Conservation (phyloP, 768 basidiomycete species). For the Rhodosporidiobolus sp. region DNA sequence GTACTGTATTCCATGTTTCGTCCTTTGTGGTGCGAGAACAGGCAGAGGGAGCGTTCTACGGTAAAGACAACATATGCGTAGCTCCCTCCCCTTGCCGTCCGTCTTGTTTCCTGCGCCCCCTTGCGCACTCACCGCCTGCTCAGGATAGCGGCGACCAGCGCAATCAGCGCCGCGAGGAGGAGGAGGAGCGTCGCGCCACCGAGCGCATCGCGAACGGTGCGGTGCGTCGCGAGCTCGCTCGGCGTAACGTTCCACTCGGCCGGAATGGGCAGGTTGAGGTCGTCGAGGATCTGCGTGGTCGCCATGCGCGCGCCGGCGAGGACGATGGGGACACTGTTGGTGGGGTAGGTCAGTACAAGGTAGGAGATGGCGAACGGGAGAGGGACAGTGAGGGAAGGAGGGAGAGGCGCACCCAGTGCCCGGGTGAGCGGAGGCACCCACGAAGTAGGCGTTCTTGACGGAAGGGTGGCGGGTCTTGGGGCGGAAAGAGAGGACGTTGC, state of each 20-base stretch:
- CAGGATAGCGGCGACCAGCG: background rate
- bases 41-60: no score
- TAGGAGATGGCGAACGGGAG: background rate
- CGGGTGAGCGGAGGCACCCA: slow-evolving; percentile 53
- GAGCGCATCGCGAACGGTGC: slow-evolving; percentile 20
- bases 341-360: background rate
- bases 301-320: slow-evolving; percentile 51
- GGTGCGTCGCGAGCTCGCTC: slow-evolving; percentile 29
- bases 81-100: background rate
- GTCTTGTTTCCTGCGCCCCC: background rate
- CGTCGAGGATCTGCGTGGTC: slow-evolving; percentile 48
- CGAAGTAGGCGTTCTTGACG: slow-evolving; percentile 51
- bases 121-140: background rate
- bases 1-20: no score
- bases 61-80: background rate
- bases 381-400: slow-evolving; percentile 7
- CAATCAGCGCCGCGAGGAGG: slow-evolving; percentile 16
- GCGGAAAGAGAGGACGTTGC: slow-evolving; percentile 34
- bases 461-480: slow-evolving; percentile 47
- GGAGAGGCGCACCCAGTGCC: slow-evolving; percentile 48
- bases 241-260: slow-evolving; percentile 21
- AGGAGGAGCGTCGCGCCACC: slow-evolving; percentile 17
- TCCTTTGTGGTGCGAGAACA: no score
- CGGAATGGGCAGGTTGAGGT: slow-evolving; percentile 44
- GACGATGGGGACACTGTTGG: slow-evolving; percentile 48